Evolutionary conservation across 345 rosid genomes (phyloP), one percentile per base, ranked within the genome.

Genomic region (Corchorus capsularis): DNA sequence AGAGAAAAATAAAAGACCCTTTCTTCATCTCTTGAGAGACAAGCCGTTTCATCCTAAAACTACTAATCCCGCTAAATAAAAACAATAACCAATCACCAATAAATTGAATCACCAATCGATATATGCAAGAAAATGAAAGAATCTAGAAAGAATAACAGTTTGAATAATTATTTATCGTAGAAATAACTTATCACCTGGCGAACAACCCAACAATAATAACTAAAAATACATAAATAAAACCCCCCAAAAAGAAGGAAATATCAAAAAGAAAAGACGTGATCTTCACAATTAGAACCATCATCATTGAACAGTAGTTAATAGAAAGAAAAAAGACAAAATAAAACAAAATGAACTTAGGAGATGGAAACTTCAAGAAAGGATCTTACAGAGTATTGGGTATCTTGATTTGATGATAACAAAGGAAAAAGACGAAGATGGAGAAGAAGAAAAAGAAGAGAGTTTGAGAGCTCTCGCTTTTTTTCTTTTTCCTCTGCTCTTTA

Each of bases 361-460:
- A 47, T 49, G 19, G 22, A 32, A 50, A 27, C 37, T 49, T 15
- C 20, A 27, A 68, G 27, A 47, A 68, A 32, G 8, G 43, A 49
- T 69, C 59, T 49, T 69, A 50, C 59, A 27, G 59, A 69, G 59
- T 50, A 50, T 1, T 69, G 59, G 45, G 45, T 27, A 49, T 52
- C 20, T 8, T 34, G 72, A 50, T 69, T 50, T 50, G 72, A 32
- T 32, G 72, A 49, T 15, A 68, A 47, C 15, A 49, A 68, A 47
- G 37, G 14, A 19, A 14, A 27, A 27, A 27, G 27, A 27, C 27
- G 27, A 27, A 27, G 27, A 27, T 27, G 55, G 27, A 47, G 43
- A 60, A 3, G 32, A 45, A 41, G 47, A 8, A 45, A 8, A 6
- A 45, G 47, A 45, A 22, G 4, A 27, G 16, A 27, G 37, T 10